Base-by-base conservation (phyloP, 2,329 filamentous ascomycete genomes). In the Apiospora sp. region DNA sequence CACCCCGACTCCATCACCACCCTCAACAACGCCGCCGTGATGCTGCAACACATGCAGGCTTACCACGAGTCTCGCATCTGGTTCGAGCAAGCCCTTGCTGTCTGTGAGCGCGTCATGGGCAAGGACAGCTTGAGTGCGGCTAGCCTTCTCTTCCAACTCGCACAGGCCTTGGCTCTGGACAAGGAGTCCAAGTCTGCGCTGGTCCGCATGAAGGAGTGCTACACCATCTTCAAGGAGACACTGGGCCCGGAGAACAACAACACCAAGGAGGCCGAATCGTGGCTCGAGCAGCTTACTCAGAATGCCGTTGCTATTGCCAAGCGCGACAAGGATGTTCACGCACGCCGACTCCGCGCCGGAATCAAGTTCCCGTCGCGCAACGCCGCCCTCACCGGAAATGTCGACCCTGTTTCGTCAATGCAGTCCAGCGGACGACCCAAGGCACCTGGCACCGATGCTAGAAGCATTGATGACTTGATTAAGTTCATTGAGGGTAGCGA, bases 1-100 rank as follows among this genome's bases (percentile, higher is more conserved):
- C 96, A 99, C 84, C 96, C 96, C 3, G 96, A 99, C 84, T 97
- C 95, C 12, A 98, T 99, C 84, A 99, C 97, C 12, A 98, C 96
- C 22, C 93, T 98, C 84, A 99, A 98, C 89, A 99, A 99, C 80
- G 96, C 94, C 27, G 96, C 96, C 10, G 96, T 99, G 73, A 99
- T 99, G 96, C 91, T 99, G 73, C 96, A 99, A 84, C 92, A 95
- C 72, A 89, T 98, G 78, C 98, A 98, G 87, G 92, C 93, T 74
- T 99, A 97, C 86, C 92, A 96, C 78, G 94, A 98, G 84, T 98
- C 96, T 67, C 92, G 96, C 70, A 88, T 96, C 75, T 99, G 96
- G 96, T 99, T 99, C 80, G 96, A 98, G 83, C 93, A 94, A 75
- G 97, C 95, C 13, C 90, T 98, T 70, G 89, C 90, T 61, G 92